phyloP scores from a whole-genome alignment of 257 asterid species.

The Forsythia suspensa region DNA sequence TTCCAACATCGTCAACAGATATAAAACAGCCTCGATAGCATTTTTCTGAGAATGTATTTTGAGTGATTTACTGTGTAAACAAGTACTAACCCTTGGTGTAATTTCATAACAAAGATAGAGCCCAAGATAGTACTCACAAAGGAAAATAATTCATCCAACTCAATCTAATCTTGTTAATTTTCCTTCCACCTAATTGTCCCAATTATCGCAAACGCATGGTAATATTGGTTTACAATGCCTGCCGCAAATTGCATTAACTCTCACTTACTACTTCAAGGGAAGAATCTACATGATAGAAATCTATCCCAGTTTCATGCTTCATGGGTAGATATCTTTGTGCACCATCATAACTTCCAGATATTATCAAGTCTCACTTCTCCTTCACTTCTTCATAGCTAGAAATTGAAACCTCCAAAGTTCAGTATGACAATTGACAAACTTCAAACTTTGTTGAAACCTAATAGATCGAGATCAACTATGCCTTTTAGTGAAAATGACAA shows the following conservation, averaged over 20 bases:
- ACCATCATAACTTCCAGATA: not conserved
- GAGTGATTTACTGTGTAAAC: too few species aligned
- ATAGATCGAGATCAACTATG: not conserved
- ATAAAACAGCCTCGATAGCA: not conserved
- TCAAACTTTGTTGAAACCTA: not conserved
- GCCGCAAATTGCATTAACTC: not conserved
- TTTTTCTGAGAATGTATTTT: not conserved
- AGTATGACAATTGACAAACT: not conserved
- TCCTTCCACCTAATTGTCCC: not conserved
- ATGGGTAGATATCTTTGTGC: too few species aligned
- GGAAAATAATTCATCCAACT: not conserved
- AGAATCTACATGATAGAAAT: not conserved
- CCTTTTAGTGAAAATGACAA: too few species aligned
- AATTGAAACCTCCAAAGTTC: not conserved
- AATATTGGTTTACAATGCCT: not conserved
- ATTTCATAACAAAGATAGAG: not conserved
- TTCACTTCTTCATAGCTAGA: not conserved
- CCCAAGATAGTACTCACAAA: not conserved
- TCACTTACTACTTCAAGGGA: not conserved
- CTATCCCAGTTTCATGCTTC: not conserved
- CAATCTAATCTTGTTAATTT: not conserved
- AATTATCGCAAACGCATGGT: not conserved
- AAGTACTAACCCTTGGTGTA: not conserved
- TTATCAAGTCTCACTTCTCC: not conserved
- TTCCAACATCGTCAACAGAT: not conserved